Base-by-base conservation (phyloP, 768 basidiomycete genomes). In the Suillus sp. region DNA sequence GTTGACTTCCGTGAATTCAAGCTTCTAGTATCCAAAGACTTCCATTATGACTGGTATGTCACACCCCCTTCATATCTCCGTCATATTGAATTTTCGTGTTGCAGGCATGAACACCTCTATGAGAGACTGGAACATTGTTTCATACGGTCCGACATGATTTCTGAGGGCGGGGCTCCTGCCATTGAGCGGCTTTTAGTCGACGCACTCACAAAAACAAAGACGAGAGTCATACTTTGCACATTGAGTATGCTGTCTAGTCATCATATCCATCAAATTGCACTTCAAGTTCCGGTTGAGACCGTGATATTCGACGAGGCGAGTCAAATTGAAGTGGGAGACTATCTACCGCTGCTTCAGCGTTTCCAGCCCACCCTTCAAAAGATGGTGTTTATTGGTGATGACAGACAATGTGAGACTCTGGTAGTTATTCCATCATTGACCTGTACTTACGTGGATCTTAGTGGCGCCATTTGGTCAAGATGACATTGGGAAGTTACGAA, bases 391-490 rank as follows among this genome's bases (percentile, higher is more conserved):
- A 71, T 80, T 27, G 79, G 79, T 9, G 80, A 80, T 50, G 67
- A 76, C 50, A 77, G 69, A 64, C 80, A 80, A 69, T 40, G 79
- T 79, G 27, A 62, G 80, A 77, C 7, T 38, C 53, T 0, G n/a
- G 35, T 57, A 6, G 63, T 20, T 53, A 11, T 53, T 34, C 38
- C 40, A 34, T 9, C 59, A 27, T 9, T 60, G 34, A 8, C 7
- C 16, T 14, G 4, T 4, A 47, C 45, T 66, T 64, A 61, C 68
- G 47, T 2, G 13, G 35, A 30, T 20, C 5, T 43, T 61, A 93
- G 92, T 94, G 67, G 88, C 92, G 60, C 92, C 92, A 2, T 85
- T 80, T 83, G 92, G 91, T 13, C 84, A 89, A 66, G 92, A 92
- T 62, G 83, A 89, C 22, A 73, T 89, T 40, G 70, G 79, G 58